Percentiles rank a stretch among this genome's conserved stretches.
Conservation (phyloP, 2,329 filamentous ascomycete genomes). For the Colletotrichum acutatum region DNA sequence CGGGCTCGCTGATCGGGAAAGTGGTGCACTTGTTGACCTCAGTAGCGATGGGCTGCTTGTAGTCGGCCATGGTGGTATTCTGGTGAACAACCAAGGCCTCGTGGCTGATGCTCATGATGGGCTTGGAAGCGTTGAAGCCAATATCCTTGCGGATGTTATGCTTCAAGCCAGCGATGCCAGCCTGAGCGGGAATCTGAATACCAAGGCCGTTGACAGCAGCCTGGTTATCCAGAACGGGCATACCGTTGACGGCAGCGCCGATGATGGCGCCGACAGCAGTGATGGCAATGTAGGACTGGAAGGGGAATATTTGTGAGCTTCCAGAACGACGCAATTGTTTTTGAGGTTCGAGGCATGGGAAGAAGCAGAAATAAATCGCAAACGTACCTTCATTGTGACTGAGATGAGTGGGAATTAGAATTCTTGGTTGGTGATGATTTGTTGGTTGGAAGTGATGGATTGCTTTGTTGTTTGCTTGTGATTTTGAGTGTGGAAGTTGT, state of each 20-base stretch:
- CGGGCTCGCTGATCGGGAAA: neutral
- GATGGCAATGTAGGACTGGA: neutral
- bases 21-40: neutral
- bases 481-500: neutral
- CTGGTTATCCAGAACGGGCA: neutral
- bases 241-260: neutral
- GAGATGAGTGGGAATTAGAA: neutral
- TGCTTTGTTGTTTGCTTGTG: neutral
- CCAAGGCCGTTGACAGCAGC: neutral
- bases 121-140: neutral
- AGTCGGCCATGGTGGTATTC: too few species aligned
- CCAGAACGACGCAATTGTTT: neutral
- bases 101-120: too few species aligned
- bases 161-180: neutral
- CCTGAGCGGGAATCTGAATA: neutral
- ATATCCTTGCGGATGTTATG: neutral
- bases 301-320: neutral
- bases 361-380: neutral
- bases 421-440: neutral
- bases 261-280: neutral
- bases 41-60: neutral
- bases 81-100: neutral
- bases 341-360: too few species aligned
- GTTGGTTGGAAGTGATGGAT: neutral
- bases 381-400: conserved; percentile 17